A percentile compares a stretch with the other conserved stretches of the same genome.
Conservation (phyloP, 179 eudicot genomes). For the Spinacia oleracea region DNA sequence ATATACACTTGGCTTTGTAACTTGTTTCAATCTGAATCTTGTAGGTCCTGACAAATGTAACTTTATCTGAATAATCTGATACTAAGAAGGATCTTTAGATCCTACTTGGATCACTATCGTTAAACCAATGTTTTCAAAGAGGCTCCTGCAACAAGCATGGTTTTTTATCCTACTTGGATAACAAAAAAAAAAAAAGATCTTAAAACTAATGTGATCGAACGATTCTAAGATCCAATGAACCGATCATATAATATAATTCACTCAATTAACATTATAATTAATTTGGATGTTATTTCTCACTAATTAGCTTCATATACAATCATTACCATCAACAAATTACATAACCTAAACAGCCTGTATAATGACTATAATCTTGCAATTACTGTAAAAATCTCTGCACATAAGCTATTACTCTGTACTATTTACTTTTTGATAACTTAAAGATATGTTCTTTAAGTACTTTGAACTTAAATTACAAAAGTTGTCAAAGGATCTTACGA, state of each 20-base stretch:
- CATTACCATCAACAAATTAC: too few relatives aligned
- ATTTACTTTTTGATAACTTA: neutral
- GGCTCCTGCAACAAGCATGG: too few relatives aligned
- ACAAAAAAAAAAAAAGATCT: neutral
- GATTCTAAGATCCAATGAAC: neutral
- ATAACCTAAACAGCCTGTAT: too few relatives aligned
- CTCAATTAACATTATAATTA: too few relatives aligned
- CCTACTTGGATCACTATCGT: neutral
- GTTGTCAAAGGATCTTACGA: neutral
- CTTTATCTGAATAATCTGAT: neutral
- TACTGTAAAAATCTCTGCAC: too few relatives aligned
- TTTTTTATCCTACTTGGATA: neutral
- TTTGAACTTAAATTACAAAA: too few relatives aligned
- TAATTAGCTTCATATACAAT: neutral
- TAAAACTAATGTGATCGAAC: neutral
- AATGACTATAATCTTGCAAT: too few relatives aligned
- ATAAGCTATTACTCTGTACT: too few relatives aligned
- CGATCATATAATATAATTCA: neutral
- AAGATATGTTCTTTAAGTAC: too few relatives aligned
- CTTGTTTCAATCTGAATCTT: neutral
- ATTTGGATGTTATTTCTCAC: too few relatives aligned
- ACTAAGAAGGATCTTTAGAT: neutral
- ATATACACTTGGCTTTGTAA: neutral
- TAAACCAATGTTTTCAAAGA: too few relatives aligned
- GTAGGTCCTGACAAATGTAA: neutral